Conservation (phyloP, 805 yeast genomes). For the Barnettozyma wickerhamii region DNA sequence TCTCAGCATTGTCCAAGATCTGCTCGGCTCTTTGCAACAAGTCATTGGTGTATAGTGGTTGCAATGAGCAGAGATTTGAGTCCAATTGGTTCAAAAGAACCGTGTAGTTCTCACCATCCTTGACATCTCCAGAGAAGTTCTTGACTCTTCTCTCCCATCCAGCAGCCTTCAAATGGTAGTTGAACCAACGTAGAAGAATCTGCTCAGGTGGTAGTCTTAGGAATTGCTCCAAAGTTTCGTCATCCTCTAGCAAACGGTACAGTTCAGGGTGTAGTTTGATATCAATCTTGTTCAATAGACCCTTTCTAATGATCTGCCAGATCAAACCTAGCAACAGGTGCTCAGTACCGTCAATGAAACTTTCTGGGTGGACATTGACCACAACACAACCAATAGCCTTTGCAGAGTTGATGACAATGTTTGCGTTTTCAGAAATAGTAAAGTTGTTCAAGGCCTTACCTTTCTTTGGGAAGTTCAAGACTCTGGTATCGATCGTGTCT, state of each 20-base stretch:
- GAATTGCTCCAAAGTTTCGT: conserved; percentile 95
- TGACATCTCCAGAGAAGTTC: conserved; percentile 83
- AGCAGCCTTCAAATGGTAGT: conserved; percentile 91
- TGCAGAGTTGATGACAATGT: conserved; percentile 96
- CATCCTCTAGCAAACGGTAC: conserved; percentile 90
- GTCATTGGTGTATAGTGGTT: conserved; percentile 78
- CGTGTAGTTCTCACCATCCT: conserved; percentile 95
- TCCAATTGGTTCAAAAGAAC: conserved; percentile 83
- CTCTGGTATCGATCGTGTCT: conserved; percentile 97
- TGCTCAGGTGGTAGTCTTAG: conserved; percentile 97
- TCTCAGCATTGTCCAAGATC: conserved; percentile 82
- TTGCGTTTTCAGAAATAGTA: conserved; percentile 95
- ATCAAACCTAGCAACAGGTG: conserved; percentile 87
- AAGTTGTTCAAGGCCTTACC: conserved; percentile 84
- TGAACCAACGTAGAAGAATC: conserved; percentile 94
- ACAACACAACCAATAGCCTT: conserved; percentile 99
- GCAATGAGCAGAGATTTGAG: conserved; percentile 75
- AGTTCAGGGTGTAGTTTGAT: conserved; percentile 95
- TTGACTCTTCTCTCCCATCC: conserved; percentile 80
- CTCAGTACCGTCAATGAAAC: conserved; percentile 90
- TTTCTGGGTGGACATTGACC: conserved; percentile 95
- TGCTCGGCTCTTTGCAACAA: conserved; percentile 81
- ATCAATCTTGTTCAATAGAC: conserved; percentile 89
- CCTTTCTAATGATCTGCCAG: conserved; percentile 98
- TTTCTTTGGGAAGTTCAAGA: conserved; percentile 79